Evolutionary conservation across 768 basidiomycete species (phyloP), one percentile per base, ranked within the genome.

Genomic region (Amanita jacksonii): DNA sequence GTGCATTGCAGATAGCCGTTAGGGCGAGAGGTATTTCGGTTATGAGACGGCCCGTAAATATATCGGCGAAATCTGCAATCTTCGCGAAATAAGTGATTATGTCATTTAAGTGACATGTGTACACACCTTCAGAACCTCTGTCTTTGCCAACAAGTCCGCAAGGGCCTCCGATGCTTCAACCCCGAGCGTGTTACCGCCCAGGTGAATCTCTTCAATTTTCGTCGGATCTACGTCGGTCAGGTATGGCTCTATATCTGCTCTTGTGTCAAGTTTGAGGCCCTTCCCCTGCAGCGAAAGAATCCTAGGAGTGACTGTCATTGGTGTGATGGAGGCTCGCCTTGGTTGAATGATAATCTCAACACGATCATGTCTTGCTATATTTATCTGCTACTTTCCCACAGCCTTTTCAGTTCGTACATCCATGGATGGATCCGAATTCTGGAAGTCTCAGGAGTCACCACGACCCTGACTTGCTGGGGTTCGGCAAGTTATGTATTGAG

Each of bases 41-140:
- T 67, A 97, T 97, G 56, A 96, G 75, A 51, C 94, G 87, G 43
- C 93, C 89, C 2, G 94, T 97, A 67, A 99, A 99, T 64, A 99
- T 93, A 65, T 97, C 94, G 23, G 90, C 85, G 51, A 97, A 87
- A 68, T 98, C 83, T 52, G 93, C 94, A 47, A 94, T 68, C 96
- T 98, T 43, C 31, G 39, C 18, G 25, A 47, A 38, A n/a, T 46
- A 36, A 38, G 22, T 30, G 34, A 38, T 25, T 12, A 13, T 24
- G 4, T 48, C 10, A 41, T 12, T 22, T n/a, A 18, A 23, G 16
- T 15, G 19, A 19, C 30, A 19, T 6, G 18, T 43, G 27, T 38
- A 58, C 73, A 42, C 49, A 89, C 93, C 74, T 81, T 83, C 38
- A 98, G 62, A 1, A 61, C 64, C 28, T 72, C 66, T 19, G 89